Evolutionary conservation across 2,329 filamentous ascomycete genomes (phyloP), one percentile per base, ranked within the genome.

Genomic region (Oidium heveae): DNA sequence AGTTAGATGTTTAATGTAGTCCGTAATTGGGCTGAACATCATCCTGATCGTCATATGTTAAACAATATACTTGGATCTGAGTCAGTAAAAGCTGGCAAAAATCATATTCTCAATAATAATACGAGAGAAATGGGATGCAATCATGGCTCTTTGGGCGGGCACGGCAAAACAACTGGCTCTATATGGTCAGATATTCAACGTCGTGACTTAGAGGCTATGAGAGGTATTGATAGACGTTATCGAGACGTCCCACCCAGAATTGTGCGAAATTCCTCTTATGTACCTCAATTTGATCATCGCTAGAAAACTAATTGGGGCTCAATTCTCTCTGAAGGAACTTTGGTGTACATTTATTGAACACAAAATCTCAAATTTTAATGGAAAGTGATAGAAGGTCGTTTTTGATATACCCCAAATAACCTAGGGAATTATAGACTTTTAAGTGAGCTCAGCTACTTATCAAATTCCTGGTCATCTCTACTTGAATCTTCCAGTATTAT

Each of bases 1-100:
- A 20, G 16, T 24, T 28, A 50, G 46, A 98, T 98, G 91, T 96
- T 85, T 69, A 74, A 79, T 55, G 86, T 84, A 0, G 86, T 98
- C 1, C 76, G 84, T 62, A 74, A 76, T 56, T 98, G 89, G 89
- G 81, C 77, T 0, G 75, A 85, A 52, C 75, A 80, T 60, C 74
- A 81, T 56, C 72, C 79, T 2, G 79, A 82, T 58, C 78, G 79
- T 46, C 70, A 77, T 54, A 74, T 79, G 53, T 71, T 96, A 18
- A 81, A 93, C 64, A 70, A 77, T 54, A 63, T 91, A n/a, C 74
- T 98, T 10, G 82, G 78, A 51, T 86, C 87, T 0, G 80, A 93
- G 54, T 86, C 84, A 7, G 91, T 98, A 56, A 82, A 79, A 63
- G 73, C 74, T 9, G 87, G 89, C 47, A 82, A 80, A 65, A 98